Conservation (phyloP, 305 asterid species). For the Coffea humblotiana region DNA sequence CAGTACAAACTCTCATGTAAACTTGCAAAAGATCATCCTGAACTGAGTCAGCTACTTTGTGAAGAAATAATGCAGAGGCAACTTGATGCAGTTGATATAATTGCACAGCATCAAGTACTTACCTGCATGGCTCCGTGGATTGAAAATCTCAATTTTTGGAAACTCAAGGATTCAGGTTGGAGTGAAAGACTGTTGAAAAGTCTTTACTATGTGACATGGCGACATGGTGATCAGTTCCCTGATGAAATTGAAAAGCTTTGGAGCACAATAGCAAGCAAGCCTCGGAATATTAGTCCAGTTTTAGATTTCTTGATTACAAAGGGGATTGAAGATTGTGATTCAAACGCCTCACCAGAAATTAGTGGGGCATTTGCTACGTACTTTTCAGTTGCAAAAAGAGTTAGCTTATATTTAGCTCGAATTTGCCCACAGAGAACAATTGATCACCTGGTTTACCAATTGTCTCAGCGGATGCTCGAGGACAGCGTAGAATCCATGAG, state of each 20-base stretch:
- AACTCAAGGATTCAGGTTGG: slow-evolving; percentile 98
- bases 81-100: slow-evolving; percentile 98
- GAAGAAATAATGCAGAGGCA: slow-evolving; percentile 99
- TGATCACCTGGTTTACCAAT: slow-evolving; percentile 97
- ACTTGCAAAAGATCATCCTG: slow-evolving; percentile 99
- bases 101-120: slow-evolving; percentile 98
- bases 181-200: slow-evolving; percentile 92
- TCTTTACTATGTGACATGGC: slow-evolving; percentile 96
- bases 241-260: slow-evolving; percentile 99
- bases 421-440: slow-evolving; percentile 98
- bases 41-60: slow-evolving; percentile 95
- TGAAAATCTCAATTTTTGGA: slow-evolving; percentile 99
- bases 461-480: slow-evolving; percentile 99
- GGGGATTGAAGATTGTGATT: slow-evolving; percentile 99
- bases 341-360: slow-evolving; percentile 99
- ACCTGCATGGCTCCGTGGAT: slow-evolving; percentile 99
- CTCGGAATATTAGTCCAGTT: slow-evolving; percentile 93
- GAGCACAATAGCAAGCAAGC: slow-evolving; percentile 99
- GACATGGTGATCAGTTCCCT: slow-evolving; percentile 99
- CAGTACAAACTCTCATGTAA: slow-evolving; percentile 99
- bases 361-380: slow-evolving; percentile 99
- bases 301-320: slow-evolving; percentile 94
- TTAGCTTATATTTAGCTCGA: slow-evolving; percentile 92
- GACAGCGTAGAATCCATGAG: slow-evolving; percentile 82
- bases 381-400: slow-evolving; percentile 98